A percentile compares a stretch with the other conserved stretches of the same genome.
These are phyloP conservation scores for Plasmodium gonderi DNA, from an alignment of 169 alveolate genomes.

Conservation along the genomic window DNA sequence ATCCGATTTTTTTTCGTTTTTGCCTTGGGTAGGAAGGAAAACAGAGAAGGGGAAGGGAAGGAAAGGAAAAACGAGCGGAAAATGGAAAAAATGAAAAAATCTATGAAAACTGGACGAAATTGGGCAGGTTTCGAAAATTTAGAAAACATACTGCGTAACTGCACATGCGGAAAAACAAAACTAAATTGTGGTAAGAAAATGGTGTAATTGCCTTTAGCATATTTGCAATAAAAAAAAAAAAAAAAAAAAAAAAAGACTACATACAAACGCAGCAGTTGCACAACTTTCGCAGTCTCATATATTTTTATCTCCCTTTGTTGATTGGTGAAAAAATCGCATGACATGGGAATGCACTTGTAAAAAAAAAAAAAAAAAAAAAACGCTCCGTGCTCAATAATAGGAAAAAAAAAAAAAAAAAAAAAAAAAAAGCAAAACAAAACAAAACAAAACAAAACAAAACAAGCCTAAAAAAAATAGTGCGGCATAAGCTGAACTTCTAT, in stretches of 20 bases:
- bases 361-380: background rate
- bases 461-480: background rate
- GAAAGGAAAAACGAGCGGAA: background rate
- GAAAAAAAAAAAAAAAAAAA: background rate
- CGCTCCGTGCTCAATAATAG: constrained; percentile 20
- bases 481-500: no score
- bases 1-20: constrained; percentile 60
- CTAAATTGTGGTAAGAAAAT: background rate
- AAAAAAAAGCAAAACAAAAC: background rate
- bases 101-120: background rate
- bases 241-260: background rate
- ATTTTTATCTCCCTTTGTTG: no score
- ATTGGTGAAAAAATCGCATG: background rate
- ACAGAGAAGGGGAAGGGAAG: background rate
- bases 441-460: background rate
- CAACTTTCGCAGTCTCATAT: background rate
- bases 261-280: background rate
- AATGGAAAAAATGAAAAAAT: background rate
- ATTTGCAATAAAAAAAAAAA: background rate
- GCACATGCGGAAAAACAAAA: background rate
- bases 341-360: background rate
- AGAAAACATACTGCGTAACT: no score
- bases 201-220: background rate
- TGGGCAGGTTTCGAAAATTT: background rate
- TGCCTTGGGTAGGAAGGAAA: constrained; percentile 32